Base-by-base conservation (phyloP, 2,329 filamentous ascomycete genomes). In the Proliferodiscus dingleyae region DNA sequence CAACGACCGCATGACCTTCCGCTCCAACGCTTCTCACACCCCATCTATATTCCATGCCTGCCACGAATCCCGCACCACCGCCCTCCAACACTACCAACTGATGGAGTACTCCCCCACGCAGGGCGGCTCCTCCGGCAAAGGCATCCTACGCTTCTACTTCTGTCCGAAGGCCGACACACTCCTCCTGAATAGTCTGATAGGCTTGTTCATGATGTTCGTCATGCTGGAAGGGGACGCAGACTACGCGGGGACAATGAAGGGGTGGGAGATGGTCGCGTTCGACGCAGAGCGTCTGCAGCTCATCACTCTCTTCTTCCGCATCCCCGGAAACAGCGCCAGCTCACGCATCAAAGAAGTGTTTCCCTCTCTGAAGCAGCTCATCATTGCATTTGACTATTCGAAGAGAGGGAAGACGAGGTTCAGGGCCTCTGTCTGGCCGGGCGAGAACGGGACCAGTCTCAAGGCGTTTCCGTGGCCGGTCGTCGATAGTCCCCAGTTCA, bases 121-220 rank as follows among this genome's bases (percentile, higher is more conserved):
- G 2, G 30, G 39, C 10, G 49, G 46, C 6, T 41, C 41, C 19
- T 28, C 41, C 16, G 54, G 58, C 9, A 60, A 60, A 24, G 59
- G 58, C 4, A 59, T 61, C 18, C 39, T 59, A n/a, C 47, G 56
- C 8, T 62, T 62, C 32, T 61, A 60, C 41, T 62, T 62, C 45
- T 47, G 45, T 26, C 60, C 60, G 1, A 39, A 49, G 7, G 26
- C 51, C 21, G 60, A 62, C 40, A 61, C 58, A 2, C 41, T 62
- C 4, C 51, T 62, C 11, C 32, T 62, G 7, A 62, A 62, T 30
- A 56, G 52, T 21, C 40, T 61, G 9, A 61, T 61, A 51, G 59
- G 58, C 4, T 38, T 62, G 10, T 61, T 61, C 16, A 57, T 62
- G 46, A 57, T 60, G 53, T 61, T 60, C 39, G 59, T 62, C 38